Percentiles rank a stretch among this genome's conserved stretches.
phyloP scores from a whole-genome alignment of 768 basidiomycete species.

The Holtermanniella nyarrowii region DNA sequence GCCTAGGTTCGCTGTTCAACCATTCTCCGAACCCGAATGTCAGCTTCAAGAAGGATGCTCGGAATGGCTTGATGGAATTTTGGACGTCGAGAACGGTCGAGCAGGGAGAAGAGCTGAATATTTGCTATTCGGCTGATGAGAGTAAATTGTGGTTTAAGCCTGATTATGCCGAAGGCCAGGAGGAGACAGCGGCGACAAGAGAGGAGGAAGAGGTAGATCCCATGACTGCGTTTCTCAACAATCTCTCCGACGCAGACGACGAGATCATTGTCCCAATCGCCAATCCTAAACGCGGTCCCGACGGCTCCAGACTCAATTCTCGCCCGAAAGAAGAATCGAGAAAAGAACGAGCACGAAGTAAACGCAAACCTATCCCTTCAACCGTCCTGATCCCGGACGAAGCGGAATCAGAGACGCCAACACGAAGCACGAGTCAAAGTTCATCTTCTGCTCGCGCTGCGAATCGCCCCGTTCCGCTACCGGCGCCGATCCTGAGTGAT shows the following conservation, averaged over 20 bases:
- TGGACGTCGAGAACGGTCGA: slow-evolving; percentile 19
- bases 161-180: background rate
- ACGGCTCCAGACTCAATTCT: background rate
- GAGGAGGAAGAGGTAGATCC: background rate
- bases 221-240: background rate
- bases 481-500: background rate
- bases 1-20: slow-evolving; percentile 31
- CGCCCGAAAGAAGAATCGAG: background rate
- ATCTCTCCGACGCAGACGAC: background rate
- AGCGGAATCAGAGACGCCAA: background rate
- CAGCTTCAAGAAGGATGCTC: slow-evolving; percentile 31
- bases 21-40: slow-evolving; percentile 40
- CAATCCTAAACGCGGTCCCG: background rate
- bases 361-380: background rate
- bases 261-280: background rate
- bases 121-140: slow-evolving; percentile 38
- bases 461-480: background rate
- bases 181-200: background rate
- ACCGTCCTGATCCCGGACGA: background rate
- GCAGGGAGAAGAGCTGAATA: slow-evolving; percentile 33
- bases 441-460: background rate
- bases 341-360: background rate
- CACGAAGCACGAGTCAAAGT: background rate
- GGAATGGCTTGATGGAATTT: slow-evolving; percentile 26
- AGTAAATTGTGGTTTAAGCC: slow-evolving; percentile 36